Percentiles rank a stretch among this genome's conserved stretches.
Conservation (phyloP, 2,329 filamentous ascomycete species). For the Ophiobolus disseminans region DNA sequence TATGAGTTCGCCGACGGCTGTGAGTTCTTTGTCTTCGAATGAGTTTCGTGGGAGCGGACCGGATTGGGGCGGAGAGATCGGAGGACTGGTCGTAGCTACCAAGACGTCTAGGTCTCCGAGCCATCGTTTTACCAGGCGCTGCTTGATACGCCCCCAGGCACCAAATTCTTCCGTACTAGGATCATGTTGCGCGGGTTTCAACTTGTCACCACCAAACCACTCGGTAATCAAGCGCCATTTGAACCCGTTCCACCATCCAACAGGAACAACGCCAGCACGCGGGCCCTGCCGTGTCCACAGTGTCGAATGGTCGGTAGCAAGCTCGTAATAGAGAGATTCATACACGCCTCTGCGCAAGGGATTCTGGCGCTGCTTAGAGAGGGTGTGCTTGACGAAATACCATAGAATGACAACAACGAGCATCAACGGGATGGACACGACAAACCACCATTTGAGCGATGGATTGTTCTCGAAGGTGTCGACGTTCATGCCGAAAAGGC, state of each 20-base stretch:
- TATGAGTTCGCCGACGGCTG: slow-evolving; percentile 45
- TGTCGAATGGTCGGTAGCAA: slow-evolving; percentile 54
- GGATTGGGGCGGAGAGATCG: background rate
- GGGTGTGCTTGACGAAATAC: slow-evolving; percentile 57
- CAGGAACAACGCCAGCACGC: slow-evolving; percentile 49
- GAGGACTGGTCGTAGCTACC: slow-evolving; percentile 7
- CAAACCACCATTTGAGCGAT: slow-evolving; percentile 51
- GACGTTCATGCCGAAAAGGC: slow-evolving; percentile 62
- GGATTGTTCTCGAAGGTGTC: slow-evolving; percentile 48
- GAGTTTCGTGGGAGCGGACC: slow-evolving; percentile 2
- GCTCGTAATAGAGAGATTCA: slow-evolving; percentile 58
- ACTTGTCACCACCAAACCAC: slow-evolving; percentile 56
- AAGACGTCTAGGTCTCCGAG: slow-evolving; percentile 44
- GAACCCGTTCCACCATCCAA: slow-evolving; percentile 46
- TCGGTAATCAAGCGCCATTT: slow-evolving; percentile 58
- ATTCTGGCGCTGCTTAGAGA: slow-evolving; percentile 52
- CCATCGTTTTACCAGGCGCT: slow-evolving; percentile 51
- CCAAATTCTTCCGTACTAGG: slow-evolving; percentile 50
- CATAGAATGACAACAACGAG: slow-evolving; percentile 54
- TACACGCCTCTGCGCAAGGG: slow-evolving; percentile 59
- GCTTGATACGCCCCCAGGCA: slow-evolving; percentile 48
- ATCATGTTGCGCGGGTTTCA: slow-evolving; percentile 45
- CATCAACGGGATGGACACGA: slow-evolving; percentile 56
- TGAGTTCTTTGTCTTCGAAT: slow-evolving; percentile 25
- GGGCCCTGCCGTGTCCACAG: slow-evolving; percentile 60